A percentile compares a stretch with the other conserved stretches of the same genome.
Conservation (phyloP, 371 early-diverging fungal species). For the Saksenaea vasiformis region DNA sequence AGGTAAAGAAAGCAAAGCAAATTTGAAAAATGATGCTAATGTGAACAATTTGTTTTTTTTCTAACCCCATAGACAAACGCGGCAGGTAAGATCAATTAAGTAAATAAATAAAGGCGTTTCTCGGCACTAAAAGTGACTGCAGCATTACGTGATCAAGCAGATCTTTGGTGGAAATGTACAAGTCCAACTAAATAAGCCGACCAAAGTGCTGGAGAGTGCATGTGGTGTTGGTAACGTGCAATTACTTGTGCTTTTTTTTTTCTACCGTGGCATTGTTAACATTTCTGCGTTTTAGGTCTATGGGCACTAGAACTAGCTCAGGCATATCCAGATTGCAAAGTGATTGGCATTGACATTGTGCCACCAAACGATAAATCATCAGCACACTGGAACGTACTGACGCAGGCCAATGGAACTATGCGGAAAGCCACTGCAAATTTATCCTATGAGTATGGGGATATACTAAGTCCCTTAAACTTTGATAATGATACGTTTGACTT, state of each 20-base stretch:
- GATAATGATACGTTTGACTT: conserved; percentile 54
- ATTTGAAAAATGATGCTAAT: not conserved
- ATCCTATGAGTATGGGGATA: conserved; percentile 27
- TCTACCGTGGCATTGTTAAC: not conserved
- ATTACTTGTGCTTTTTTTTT: not conserved
- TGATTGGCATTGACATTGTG: conserved; percentile 32
- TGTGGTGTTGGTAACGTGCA: conserved; percentile 31
- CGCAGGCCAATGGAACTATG: not conserved
- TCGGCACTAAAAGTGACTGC: not conserved
- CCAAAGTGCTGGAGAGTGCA: conserved; percentile 26
- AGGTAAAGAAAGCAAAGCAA: conserved; percentile 23
- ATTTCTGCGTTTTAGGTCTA: conserved; percentile 11
- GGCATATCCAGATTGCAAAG: conserved; percentile 29
- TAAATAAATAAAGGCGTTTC: not conserved
- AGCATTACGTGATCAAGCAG: conserved; percentile 40
- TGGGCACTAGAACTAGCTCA: conserved; percentile 30
- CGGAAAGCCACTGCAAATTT: conserved; percentile 9
- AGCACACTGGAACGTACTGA: not conserved
- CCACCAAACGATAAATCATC: not conserved
- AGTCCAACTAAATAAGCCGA: conserved; percentile 16
- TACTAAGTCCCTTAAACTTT: conserved; percentile 20
- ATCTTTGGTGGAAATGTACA: conserved; percentile 28
- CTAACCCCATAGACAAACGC: not conserved
- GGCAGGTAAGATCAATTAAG: not conserved
- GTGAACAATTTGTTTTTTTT: not conserved